Conservation (phyloP, 2,329 filamentous ascomycete species). For the Penicillium sp. region DNA sequence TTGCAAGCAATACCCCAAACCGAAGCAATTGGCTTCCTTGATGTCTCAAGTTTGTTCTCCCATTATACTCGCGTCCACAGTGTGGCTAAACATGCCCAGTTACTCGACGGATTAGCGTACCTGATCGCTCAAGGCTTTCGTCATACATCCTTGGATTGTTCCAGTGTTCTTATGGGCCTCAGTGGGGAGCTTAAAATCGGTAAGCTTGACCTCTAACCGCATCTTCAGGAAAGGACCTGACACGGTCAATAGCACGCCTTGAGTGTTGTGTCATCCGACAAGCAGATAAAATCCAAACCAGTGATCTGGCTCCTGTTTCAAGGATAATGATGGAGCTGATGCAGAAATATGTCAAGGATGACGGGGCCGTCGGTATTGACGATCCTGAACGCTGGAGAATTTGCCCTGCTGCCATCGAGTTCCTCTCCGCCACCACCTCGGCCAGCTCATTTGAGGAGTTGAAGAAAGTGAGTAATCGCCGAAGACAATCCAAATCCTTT, state of each 20-base stretch:
- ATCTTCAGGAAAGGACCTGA: neutral
- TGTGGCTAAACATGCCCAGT: neutral
- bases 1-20: slow-evolving; percentile 16
- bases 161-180: slow-evolving; percentile 23
- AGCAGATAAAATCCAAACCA: slow-evolving; percentile 13
- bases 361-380: slow-evolving; percentile 32
- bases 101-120: slow-evolving; percentile 14
- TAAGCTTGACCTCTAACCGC: neutral
- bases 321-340: slow-evolving; percentile 25
- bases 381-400: slow-evolving; percentile 14
- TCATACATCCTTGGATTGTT: slow-evolving; percentile 23
- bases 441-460: slow-evolving; percentile 17
- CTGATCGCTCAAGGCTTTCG: slow-evolving; percentile 11
- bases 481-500: neutral
- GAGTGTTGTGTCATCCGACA: slow-evolving; percentile 1
- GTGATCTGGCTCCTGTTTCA: neutral
- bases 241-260: neutral
- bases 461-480: slow-evolving; percentile 10
- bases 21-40: slow-evolving; percentile 19
- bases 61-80: neutral
- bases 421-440: slow-evolving; percentile 6
- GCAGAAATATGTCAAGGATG: slow-evolving; percentile 33
- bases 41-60: slow-evolving; percentile 20
- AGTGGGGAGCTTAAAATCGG: slow-evolving; percentile 15
- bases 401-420: slow-evolving; percentile 6